Percentiles rank a stretch among this genome's conserved stretches.
Evolutionary conservation across 2,329 filamentous ascomycete species (phyloP).

Genomic region (Neopestalotiopsis clavispora): DNA sequence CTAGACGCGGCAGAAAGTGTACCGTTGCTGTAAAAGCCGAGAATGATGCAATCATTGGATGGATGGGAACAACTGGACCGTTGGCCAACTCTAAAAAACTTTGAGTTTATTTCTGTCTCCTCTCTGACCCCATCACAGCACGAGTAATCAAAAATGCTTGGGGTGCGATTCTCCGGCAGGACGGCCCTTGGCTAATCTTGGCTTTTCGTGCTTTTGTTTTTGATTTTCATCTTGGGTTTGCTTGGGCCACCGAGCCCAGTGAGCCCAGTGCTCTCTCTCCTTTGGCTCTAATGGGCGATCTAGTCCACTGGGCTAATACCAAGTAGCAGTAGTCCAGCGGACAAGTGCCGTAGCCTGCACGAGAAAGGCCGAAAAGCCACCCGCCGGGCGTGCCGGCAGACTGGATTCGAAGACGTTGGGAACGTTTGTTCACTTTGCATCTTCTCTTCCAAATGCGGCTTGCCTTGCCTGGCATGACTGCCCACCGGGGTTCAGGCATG

Average conservation of each 20-base stretch:
- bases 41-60: conserved; percentile 1
- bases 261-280: neutral
- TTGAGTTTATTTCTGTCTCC: neutral
- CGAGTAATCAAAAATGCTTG: neutral
- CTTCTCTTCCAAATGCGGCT: too few relatives aligned
- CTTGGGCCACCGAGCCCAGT: too few relatives aligned
- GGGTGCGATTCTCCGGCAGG: too few relatives aligned
- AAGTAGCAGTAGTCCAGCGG: neutral
- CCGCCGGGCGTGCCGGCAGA: neutral
- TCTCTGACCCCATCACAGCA: neutral
- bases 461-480: too few relatives aligned
- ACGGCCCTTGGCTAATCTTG: neutral
- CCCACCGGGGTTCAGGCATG: too few relatives aligned
- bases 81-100: conserved; percentile 5
- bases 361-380: neutral
- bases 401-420: neutral
- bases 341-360: neutral
- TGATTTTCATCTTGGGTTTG: neutral
- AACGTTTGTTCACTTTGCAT: too few relatives aligned
- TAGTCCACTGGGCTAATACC: neutral
- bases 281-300: neutral
- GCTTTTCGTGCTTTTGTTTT: neutral
- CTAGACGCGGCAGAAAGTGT: too few relatives aligned
- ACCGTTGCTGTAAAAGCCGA: too few relatives aligned
- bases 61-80: neutral